Percentiles rank a stretch among this genome's conserved stretches.
Conservation (phyloP, 352 stramenopile species). For the Globisporangium nodosum region DNA sequence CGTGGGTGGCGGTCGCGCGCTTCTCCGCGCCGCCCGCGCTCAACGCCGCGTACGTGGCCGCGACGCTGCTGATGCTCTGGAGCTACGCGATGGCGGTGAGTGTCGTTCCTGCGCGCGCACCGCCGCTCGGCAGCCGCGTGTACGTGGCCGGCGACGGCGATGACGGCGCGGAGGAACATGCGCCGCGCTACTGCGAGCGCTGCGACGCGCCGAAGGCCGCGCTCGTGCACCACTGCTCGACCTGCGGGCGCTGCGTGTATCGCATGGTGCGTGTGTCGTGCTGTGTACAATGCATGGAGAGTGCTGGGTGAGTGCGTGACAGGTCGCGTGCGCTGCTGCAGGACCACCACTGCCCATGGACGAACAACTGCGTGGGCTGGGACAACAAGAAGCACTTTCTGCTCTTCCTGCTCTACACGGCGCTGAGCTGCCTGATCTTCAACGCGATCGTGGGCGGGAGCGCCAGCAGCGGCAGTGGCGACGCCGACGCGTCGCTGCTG, state of each 20-base stretch:
- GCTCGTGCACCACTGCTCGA: conserved; percentile 73
- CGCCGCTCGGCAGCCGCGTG: conserved; percentile 14
- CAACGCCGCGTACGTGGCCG: conserved; percentile 34
- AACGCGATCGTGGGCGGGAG: conserved; percentile 26
- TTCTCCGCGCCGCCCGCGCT: conserved; percentile 13
- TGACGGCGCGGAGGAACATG: conserved; percentile 2
- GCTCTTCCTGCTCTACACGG: conserved; percentile 76
- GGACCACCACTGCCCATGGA: conserved; percentile 86
- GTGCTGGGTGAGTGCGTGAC: background rate
- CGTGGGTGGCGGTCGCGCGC: conserved; percentile 40
- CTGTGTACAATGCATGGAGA: background rate
- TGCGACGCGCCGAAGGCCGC: conserved; percentile 60
- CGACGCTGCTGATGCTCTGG: conserved; percentile 66
- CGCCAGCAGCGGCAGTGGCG: background rate
- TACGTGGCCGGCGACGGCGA: background rate
- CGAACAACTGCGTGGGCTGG: conserved; percentile 79
- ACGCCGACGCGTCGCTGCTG: conserved; percentile 22
- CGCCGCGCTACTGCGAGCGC: conserved; percentile 65
- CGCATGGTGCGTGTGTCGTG: conserved; percentile 38
- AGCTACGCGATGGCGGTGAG: conserved; percentile 57
- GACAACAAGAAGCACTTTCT: conserved; percentile 84
- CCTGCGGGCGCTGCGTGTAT: conserved; percentile 67
- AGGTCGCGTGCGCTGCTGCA: conserved; percentile 1
- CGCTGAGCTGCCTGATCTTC: conserved; percentile 57
- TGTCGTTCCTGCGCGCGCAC: conserved; percentile 15